Evolutionary conservation across 1,284 basidiomycete species (phyloP).

Genomic region (Boletus calvinii): DNA sequence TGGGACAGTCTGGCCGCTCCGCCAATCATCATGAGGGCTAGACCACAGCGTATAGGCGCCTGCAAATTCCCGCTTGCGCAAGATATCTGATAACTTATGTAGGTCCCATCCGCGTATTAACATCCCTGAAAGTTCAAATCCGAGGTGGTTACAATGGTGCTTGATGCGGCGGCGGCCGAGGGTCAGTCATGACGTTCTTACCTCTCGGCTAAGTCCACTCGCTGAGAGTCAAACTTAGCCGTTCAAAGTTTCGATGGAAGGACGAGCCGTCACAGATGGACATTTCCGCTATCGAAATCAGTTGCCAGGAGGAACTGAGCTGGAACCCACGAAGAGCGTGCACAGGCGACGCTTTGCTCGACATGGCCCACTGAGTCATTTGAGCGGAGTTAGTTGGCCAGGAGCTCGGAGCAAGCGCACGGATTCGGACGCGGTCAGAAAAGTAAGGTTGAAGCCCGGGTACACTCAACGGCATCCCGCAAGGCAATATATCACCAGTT

Average conservation of each 20-base stretch:
- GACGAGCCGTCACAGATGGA: not conserved
- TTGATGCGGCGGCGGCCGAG: no score
- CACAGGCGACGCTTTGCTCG: conserved; percentile 11
- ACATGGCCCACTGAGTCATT: conserved; percentile 1
- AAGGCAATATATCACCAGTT: not conserved
- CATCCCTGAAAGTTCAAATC: not conserved
- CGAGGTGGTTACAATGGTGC: not conserved
- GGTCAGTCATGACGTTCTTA: not conserved
- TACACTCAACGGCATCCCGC: not conserved
- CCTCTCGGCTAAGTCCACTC: conserved; percentile 3
- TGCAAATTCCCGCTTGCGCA: not conserved
- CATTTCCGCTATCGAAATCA: not conserved
- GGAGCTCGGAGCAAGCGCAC: not conserved
- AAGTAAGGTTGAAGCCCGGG: not conserved
- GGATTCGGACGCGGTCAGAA: not conserved
- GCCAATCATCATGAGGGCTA: conserved; percentile 7
- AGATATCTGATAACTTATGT: not conserved
- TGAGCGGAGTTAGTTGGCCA: not conserved
- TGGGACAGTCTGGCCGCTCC: conserved; percentile 4
- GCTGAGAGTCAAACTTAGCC: conserved; percentile 11
- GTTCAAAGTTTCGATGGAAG: conserved; percentile 18
- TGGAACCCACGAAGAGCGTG: conserved; percentile 1
- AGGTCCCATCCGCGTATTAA: not conserved
- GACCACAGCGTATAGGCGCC: not conserved
- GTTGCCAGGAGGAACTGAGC: conserved; percentile 13